A percentile compares a stretch with the other conserved stretches of the same genome.
These are phyloP conservation scores for Lepidium campestre DNA, from an alignment of 441 rosid species.

Conservation along the genomic window DNA sequence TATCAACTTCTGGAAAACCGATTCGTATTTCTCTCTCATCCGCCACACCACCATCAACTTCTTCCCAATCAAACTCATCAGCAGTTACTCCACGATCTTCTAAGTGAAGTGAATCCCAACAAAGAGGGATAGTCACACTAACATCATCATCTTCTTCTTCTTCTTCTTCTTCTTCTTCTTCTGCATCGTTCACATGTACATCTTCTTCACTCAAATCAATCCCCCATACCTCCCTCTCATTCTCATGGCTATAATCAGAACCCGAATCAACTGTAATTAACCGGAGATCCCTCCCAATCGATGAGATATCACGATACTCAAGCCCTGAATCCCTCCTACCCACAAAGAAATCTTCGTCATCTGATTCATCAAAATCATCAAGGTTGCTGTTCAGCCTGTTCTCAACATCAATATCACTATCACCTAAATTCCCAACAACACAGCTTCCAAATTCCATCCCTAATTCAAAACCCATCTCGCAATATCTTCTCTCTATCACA, in stretches of 20 bases:
- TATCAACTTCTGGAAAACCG: slow-evolving; percentile 39
- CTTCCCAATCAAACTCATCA: slow-evolving; percentile 95
- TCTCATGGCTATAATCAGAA: slow-evolving; percentile 45
- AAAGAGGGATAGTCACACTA: slow-evolving; percentile 43
- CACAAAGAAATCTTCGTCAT: slow-evolving; percentile 45
- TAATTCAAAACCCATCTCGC: slow-evolving; percentile 37
- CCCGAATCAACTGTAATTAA: slow-evolving; percentile 33
- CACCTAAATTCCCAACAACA: slow-evolving; percentile 23
- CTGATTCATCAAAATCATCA: slow-evolving; percentile 34
- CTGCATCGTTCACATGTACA: slow-evolving; percentile 38
- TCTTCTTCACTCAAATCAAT: slow-evolving; percentile 42
- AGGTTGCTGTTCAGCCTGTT: slow-evolving; percentile 9
- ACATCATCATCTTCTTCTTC: slow-evolving; percentile 22
- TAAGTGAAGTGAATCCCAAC: slow-evolving; percentile 69
- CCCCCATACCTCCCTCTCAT: slow-evolving; percentile 29
- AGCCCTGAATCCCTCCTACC: slow-evolving; percentile 38
- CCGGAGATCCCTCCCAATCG: slow-evolving; percentile 24
- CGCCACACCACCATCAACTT: slow-evolving; percentile 45
- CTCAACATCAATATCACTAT: slow-evolving; percentile 17
- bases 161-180: slow-evolving; percentile 27
- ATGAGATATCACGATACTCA: slow-evolving; percentile 31
- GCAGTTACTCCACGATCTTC: slow-evolving; percentile 51
- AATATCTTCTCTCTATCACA: slow-evolving; percentile 29
- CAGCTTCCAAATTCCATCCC: slow-evolving; percentile 39
- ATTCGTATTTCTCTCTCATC: slow-evolving; percentile 70